A percentile compares a stretch with the other conserved stretches of the same genome.
These are phyloP conservation scores for Vinca major DNA, from an alignment of 305 asterid species.

Conservation along the genomic window DNA sequence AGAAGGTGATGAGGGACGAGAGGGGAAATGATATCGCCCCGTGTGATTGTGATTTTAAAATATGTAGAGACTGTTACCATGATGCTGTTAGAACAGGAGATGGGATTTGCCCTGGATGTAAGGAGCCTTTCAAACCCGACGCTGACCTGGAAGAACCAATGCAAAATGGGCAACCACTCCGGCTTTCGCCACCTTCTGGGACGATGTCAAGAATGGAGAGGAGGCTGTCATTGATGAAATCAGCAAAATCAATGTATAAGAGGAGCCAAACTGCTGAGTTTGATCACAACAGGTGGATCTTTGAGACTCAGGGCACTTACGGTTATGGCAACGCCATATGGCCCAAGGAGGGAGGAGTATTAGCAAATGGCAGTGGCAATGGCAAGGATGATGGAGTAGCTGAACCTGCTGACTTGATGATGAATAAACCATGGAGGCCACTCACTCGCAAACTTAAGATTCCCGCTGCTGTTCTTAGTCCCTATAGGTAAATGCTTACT, in stretches of 20 bases:
- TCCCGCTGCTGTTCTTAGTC: constrained; percentile 73
- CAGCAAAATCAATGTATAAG: constrained; percentile 53
- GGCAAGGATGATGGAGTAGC: constrained; percentile 33
- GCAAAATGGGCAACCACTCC: constrained; percentile 32
- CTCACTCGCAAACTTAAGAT: constrained; percentile 70
- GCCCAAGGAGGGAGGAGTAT: constrained; percentile 65
- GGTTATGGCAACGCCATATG: constrained; percentile 86
- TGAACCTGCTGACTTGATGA: constrained; percentile 41
- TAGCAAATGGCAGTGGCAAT: no score
- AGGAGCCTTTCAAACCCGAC: constrained; percentile 55
- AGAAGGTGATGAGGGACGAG: constrained; percentile 54
- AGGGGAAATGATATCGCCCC: constrained; percentile 60
- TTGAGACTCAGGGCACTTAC: constrained; percentile 70
- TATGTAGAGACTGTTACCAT: constrained; percentile 59
- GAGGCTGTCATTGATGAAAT: constrained; percentile 67
- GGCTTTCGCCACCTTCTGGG: constrained; percentile 46
- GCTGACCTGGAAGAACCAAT: constrained; percentile 39
- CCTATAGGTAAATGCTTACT: constrained; percentile 44
- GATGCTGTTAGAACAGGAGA: constrained; percentile 58
- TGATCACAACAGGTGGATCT: constrained; percentile 74
- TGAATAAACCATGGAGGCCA: constrained; percentile 77
- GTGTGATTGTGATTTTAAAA: constrained; percentile 68
- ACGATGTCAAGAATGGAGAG: constrained; percentile 51
- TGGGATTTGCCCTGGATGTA: constrained; percentile 69
- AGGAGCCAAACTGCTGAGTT: constrained; percentile 73